Conservation (phyloP, 1,139 yeast species). For the Sugiyamaella sp. region DNA sequence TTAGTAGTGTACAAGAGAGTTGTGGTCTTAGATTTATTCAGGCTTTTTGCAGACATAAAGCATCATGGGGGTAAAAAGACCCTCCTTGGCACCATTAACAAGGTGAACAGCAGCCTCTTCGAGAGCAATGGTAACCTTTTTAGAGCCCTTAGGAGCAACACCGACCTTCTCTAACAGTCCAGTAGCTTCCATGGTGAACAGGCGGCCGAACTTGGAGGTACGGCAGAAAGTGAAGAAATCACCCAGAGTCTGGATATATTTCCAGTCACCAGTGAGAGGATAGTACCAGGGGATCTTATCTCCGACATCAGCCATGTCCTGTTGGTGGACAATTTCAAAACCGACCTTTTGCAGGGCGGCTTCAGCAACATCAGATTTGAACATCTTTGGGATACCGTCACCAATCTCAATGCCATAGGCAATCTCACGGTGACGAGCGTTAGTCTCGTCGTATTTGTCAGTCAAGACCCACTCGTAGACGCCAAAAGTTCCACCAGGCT, state of each 20-base stretch:
- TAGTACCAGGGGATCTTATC: conserved; percentile 98
- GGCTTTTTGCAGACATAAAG: conserved; percentile 87
- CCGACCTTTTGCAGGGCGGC: conserved; percentile 87
- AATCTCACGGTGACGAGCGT: conserved; percentile 88
- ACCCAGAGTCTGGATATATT: conserved; percentile 73
- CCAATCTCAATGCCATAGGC: conserved; percentile 98
- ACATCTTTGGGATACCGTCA: conserved; percentile 99
- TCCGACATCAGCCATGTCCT: conserved; percentile 79
- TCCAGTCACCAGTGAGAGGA: conserved; percentile 94
- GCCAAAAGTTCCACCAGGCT: conserved; percentile 97
- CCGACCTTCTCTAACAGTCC: conserved; percentile 81
- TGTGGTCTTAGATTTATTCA: conserved; percentile 24
- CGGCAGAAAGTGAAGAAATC: conserved; percentile 87
- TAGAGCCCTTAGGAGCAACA: conserved; percentile 91
- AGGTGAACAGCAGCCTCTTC: conserved; percentile 97
- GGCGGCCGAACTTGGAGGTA: conserved; percentile 86
- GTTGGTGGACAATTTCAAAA: conserved; percentile 71
- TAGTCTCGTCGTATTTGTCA: conserved; percentile 82
- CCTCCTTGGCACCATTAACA: conserved; percentile 88
- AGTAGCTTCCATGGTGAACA: conserved; percentile 77
- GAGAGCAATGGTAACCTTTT: conserved; percentile 85
- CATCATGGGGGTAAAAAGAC: conserved; percentile 96
- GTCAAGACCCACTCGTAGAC: conserved; percentile 99
- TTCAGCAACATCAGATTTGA: conserved; percentile 78
- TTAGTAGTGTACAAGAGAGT: conserved; percentile 3